phyloP scores from a whole-genome alignment of 2,329 filamentous ascomycete species.

The Aspergillus sergii region DNA sequence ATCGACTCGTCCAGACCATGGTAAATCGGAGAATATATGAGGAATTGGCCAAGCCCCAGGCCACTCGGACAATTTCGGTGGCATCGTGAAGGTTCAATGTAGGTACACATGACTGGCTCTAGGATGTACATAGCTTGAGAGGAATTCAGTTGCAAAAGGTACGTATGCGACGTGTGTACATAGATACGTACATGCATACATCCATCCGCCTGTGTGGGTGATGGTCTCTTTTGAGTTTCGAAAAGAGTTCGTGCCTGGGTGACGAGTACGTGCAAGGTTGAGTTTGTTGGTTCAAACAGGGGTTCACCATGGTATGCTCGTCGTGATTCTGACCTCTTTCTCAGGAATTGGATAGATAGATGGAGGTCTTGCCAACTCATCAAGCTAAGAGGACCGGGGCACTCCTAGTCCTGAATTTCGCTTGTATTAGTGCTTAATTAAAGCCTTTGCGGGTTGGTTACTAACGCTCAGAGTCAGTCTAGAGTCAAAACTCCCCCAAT shows the following conservation, averaged over 20 bases:
- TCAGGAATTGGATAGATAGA: neutral
- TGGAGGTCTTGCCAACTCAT: conserved; percentile 4
- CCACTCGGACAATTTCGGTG: conserved; percentile 4
- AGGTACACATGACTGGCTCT: conserved; percentile 1
- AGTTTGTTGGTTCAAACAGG: conserved; percentile 8
- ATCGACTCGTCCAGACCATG: conserved; percentile 15
- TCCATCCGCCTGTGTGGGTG: neutral
- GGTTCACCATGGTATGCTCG: conserved; percentile 4
- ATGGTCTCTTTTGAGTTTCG: conserved; percentile 3
- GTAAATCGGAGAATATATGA: conserved; percentile 22
- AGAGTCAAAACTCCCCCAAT: neutral
- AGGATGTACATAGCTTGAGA: neutral
- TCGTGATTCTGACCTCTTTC: neutral
- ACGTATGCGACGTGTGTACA: neutral
- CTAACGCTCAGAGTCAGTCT: neutral
- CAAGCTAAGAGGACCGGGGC: neutral
- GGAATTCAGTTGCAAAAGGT: neutral
- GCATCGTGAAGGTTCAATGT: conserved; percentile 4
- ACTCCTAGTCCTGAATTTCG: neutral
- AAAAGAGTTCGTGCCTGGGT: conserved; percentile 21
- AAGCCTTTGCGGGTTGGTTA: neutral
- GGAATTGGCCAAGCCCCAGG: neutral
- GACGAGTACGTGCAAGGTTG: conserved; percentile 14
- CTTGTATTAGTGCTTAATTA: neutral
- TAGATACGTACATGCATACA: neutral